Evolutionary conservation across 306 rosid species (phyloP), one percentile per base, ranked within the genome.

Genomic region (Purshia tridentata): DNA sequence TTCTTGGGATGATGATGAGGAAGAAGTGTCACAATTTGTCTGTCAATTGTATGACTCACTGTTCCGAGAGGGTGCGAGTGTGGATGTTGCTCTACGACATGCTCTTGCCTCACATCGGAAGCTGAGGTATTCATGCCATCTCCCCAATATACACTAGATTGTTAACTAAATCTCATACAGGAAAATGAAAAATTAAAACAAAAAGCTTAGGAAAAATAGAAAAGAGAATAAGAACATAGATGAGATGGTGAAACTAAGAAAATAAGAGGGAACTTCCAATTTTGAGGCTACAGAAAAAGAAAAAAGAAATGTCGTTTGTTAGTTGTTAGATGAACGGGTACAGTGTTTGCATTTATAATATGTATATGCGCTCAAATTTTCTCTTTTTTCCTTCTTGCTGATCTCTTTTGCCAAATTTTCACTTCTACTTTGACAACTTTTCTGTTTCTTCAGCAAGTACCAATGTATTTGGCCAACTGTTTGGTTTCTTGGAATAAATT

Each of bases 111-210:
- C 96, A 6, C 88, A 88, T 82, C 80, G 93, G 73, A 90, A 83
- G 87, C 69, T 95, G 87, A 83, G 96, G 89, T 95, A 90, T 72
- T 84, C 73, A 45, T 95, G 99, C 62, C 99, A 90, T 84, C 92
- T 91, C 75, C 96, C 97, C 35, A 69, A 76, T 60, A 66, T 65
- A 71, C 87, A 81, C 73, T 88, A 88, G 75, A 73, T 67, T 76
- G 47, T 67, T 75, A 58, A 72, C 69, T 50, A 61, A 14, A 61
- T 81, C 76, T 76, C 58, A 62, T 69, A 66, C 62, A 64, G 19
- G 20, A 76, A 67, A 61, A 47, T 18, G 13, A 20, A 65, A 52
- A 76, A 23, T 6, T 15, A 13, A 51, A 8, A 40, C 59, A 65
- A 11, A 22, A 9, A 42, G 13, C 44, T 58, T 8, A 53, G 61